Evolutionary conservation across 140 eudicot genomes (phyloP).

Genomic region (Erigeron philadelphicus): DNA sequence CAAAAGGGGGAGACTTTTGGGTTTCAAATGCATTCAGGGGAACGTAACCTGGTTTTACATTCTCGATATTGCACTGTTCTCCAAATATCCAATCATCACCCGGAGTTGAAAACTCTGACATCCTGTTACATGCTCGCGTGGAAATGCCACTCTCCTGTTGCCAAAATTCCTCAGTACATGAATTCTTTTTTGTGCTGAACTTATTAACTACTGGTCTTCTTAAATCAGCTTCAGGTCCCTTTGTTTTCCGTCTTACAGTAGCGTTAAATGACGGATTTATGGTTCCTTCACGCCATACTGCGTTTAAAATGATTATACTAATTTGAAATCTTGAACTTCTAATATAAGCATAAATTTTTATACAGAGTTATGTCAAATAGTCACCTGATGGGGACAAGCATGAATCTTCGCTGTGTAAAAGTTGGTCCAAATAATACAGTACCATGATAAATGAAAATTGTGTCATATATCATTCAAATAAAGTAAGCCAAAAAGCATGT

Average conservation of each 20-base stretch:
- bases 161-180: slow-evolving; percentile 23
- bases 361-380: slow-evolving; percentile 1
- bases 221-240: slow-evolving; percentile 20
- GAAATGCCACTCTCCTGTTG: slow-evolving; percentile 23
- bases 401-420: slow-evolving; percentile 59
- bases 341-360: slow-evolving; percentile 1
- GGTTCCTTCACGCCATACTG: slow-evolving; percentile 42
- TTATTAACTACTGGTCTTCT: slow-evolving; percentile 22
- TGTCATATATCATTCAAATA: slow-evolving; percentile 16
- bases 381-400: slow-evolving; percentile 65
- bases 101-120: slow-evolving; percentile 30
- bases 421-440: slow-evolving; percentile 17
- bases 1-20: slow-evolving; percentile 23
- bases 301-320: neutral
- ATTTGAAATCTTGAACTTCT: slow-evolving; percentile 6
- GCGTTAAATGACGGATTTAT: slow-evolving; percentile 24
- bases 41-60: slow-evolving; percentile 25
- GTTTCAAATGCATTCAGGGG: slow-evolving; percentile 27
- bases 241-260: slow-evolving; percentile 24
- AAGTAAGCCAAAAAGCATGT: slow-evolving; percentile 8
- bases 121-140: slow-evolving; percentile 19
- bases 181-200: slow-evolving; percentile 18
- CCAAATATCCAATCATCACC: slow-evolving; percentile 32
- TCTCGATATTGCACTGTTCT: slow-evolving; percentile 18
- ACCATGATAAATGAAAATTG: neutral